Conservation (phyloP, 129 eudicot genomes). For the Arctium lappa region DNA sequence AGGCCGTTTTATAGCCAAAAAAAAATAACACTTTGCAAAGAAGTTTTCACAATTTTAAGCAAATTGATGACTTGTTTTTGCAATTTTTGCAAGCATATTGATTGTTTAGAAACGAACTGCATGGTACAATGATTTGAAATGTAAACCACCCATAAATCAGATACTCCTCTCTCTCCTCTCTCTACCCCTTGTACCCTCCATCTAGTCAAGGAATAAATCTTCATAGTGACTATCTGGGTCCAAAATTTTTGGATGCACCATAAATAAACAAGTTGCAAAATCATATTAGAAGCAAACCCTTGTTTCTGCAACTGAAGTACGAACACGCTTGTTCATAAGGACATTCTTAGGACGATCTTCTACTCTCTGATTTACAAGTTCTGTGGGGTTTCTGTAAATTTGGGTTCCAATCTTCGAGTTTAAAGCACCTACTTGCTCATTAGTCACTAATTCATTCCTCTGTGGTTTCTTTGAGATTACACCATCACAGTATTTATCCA, state of each 20-base stretch:
- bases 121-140: not conserved
- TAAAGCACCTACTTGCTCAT: conserved; percentile 68
- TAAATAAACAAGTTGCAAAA: conserved; percentile 6
- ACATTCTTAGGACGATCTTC: conserved; percentile 80
- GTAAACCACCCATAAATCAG: not conserved
- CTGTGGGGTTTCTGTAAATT: conserved; percentile 54
- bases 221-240: not conserved
- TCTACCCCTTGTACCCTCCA: not conserved
- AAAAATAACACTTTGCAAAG: not conserved
- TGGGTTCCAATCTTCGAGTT: conserved; percentile 69
- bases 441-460: conserved; percentile 48
- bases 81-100: not conserved
- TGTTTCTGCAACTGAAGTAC: conserved; percentile 75
- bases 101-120: not conserved
- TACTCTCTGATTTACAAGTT: conserved; percentile 47
- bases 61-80: not conserved
- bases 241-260: not conserved
- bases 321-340: conserved; percentile 75
- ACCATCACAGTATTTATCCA: conserved; percentile 63
- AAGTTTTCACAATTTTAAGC: not conserved
- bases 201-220: not conserved
- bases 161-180: not conserved
- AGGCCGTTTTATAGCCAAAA: not conserved
- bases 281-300: conserved; percentile 57
- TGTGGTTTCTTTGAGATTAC: conserved; percentile 61